Base-by-base conservation (phyloP, 371 early-diverging fungal genomes). In the Circinella umbellata region DNA sequence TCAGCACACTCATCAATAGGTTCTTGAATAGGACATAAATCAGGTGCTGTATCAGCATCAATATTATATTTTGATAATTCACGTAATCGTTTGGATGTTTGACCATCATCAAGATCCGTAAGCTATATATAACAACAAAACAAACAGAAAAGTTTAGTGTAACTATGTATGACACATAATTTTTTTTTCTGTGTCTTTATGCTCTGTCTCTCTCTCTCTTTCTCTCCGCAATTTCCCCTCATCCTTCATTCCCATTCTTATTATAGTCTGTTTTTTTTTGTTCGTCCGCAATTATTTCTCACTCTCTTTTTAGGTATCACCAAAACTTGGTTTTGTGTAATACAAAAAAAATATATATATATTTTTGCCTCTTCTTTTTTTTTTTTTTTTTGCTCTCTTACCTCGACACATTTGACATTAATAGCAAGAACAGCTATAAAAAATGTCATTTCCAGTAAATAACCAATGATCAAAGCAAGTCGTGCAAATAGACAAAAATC, bases 391-490 rank as follows among this genome's bases (percentile, higher is more conserved):
- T n/a, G n/a, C 4, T 37, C 37, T 20, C 39, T n/a, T 64, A 92
- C 84, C 82, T 92, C 93, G 38, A 91, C 75, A 53, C 92, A 84
- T 46, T 88, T 84, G 61, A 92, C 89, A 87, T 94, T 92, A 68
- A 94, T 90, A 0, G 93, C 84, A 15, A 94, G 79, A 47, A 90
- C 88, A 3, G 91, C 83, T 34, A 87, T 76, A 72, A 90, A 92
- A 68, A 94, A 91, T 2, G 93, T 90, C 74, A 93, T 81, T 69
- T 91, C 90, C 67, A 94, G 69, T 34, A 90, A 70, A 69, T 88
- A 92, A 55, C 89, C 91, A 69, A 94, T 87, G 7, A 90, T 75
- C 27, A 94, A 77, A 13, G 91, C 87, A 9, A 89, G 74, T 5
- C 82, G 78, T 0, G 86, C 85, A 73, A 92, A 92, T 0, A 89